Evolutionary conservation across 1,284 basidiomycete species (phyloP).

Genomic region (Takashimella koratensis): DNA sequence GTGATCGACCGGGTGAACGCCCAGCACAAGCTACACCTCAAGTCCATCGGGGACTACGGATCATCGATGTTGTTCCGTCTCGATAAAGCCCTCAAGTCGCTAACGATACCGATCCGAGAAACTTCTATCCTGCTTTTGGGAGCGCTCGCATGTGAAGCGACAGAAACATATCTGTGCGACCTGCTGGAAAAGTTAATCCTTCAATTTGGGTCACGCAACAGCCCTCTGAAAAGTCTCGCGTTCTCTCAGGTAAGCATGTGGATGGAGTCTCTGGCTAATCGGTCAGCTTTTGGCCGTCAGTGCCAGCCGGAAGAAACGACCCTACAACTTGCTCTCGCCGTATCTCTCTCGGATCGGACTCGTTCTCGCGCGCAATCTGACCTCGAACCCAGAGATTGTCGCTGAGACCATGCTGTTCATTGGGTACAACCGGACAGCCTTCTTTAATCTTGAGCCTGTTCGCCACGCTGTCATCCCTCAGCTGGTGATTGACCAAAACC

Average conservation of each 20-base stretch:
- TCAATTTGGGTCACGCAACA: constrained; percentile 64
- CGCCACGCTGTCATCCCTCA: constrained; percentile 65
- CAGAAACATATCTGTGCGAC: constrained; percentile 58
- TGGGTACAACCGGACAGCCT: constrained; percentile 52
- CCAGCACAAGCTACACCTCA: not conserved
- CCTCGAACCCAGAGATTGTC: constrained; percentile 54
- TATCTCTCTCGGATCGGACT: constrained; percentile 67
- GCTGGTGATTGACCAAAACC: constrained; percentile 63
- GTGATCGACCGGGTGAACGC: not conserved
- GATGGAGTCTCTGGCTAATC: constrained; percentile 2
- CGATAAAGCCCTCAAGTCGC: not conserved
- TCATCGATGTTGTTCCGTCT: not conserved
- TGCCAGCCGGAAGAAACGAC: constrained; percentile 58
- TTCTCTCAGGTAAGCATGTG: constrained; percentile 62
- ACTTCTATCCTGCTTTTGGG: constrained; percentile 28
- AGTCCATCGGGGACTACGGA: not conserved
- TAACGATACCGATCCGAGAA: constrained; percentile 12
- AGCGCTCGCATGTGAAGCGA: constrained; percentile 52
- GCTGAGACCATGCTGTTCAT: constrained; percentile 42
- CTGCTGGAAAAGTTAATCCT: constrained; percentile 64
- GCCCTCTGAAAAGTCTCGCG: constrained; percentile 64
- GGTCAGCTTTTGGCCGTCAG: constrained; percentile 56
- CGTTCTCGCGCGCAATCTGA: constrained; percentile 61
- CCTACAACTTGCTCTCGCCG: constrained; percentile 66
- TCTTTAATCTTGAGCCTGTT: constrained; percentile 59